phyloP scores from a whole-genome alignment of 148 eudicot species.

The Vaccinium vitisidaea region DNA sequence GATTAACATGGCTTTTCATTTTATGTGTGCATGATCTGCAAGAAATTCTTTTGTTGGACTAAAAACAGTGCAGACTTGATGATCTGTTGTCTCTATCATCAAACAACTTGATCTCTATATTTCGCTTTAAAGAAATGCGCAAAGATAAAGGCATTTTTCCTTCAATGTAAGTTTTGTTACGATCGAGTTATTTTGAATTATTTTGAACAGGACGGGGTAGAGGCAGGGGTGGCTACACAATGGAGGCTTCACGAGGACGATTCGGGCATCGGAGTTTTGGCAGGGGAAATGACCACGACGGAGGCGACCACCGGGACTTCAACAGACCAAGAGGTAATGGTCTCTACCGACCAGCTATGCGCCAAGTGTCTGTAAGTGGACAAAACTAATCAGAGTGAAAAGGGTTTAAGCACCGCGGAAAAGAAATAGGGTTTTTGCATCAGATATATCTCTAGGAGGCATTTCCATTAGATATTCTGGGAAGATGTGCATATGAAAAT shows the following conservation, averaged over 20 bases:
- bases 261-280: constrained; percentile 52
- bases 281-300: constrained; percentile 50
- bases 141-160: not conserved
- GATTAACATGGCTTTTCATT: not conserved
- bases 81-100: not conserved
- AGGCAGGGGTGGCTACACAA: constrained; percentile 57
- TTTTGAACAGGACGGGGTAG: constrained; percentile 72
- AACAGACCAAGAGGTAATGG: constrained; percentile 70
- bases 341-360: constrained; percentile 44
- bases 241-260: constrained; percentile 58
- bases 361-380: constrained; percentile 41
- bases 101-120: not conserved
- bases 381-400: constrained; percentile 34
- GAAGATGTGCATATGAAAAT: not conserved
- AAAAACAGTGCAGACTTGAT: not conserved
- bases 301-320: constrained; percentile 45
- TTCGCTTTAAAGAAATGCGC: not conserved
- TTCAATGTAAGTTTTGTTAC: not conserved
- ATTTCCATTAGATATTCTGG: not conserved
- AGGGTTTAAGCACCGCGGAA: not conserved
- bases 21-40: not conserved
- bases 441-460: constrained; percentile 5
- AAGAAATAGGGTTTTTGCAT: not conserved
- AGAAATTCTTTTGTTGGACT: not conserved
- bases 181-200: constrained; percentile 13